Conservation (phyloP, 2,329 filamentous ascomycete genomes). For the Pyricularia grisea region DNA sequence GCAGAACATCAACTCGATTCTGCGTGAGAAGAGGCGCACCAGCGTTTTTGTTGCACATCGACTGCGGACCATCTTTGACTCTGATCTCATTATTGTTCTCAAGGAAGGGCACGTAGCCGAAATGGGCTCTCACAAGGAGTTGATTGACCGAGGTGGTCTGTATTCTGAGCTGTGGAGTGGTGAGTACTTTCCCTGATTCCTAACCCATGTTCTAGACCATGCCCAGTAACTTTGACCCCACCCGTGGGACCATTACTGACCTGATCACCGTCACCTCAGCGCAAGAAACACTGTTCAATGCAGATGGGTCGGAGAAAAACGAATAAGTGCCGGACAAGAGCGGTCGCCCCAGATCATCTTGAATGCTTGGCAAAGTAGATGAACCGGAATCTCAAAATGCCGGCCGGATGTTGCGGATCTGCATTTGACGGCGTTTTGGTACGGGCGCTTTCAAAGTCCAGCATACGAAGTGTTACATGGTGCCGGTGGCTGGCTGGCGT, state of each 20-base stretch:
- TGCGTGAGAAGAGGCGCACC: constrained; percentile 79
- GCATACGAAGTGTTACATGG: not conserved
- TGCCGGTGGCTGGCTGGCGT: not conserved
- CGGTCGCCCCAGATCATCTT: not conserved
- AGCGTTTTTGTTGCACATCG: constrained; percentile 94
- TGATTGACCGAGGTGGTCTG: constrained; percentile 69
- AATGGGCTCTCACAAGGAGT: constrained; percentile 74
- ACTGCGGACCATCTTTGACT: constrained; percentile 86
- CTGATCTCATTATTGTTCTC: constrained; percentile 85
- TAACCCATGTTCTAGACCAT: not conserved
- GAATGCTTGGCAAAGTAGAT: not conserved
- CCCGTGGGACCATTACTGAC: not conserved
- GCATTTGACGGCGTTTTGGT: not conserved
- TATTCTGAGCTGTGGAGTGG: constrained; percentile 83
- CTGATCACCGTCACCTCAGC: constrained; percentile 3
- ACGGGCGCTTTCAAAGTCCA: not conserved
- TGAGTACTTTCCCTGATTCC: constrained; percentile 4
- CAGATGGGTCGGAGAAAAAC: constrained; percentile 5
- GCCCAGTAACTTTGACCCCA: not conserved
- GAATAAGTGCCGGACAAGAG: not conserved
- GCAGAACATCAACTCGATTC: constrained; percentile 83
- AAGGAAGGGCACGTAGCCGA: constrained; percentile 80
- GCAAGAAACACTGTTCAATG: constrained; percentile 12
- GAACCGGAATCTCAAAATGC: not conserved
- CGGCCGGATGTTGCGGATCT: not conserved